Conservation (phyloP, 2,329 filamentous ascomycete genomes). For the Penicillium sp. region DNA sequence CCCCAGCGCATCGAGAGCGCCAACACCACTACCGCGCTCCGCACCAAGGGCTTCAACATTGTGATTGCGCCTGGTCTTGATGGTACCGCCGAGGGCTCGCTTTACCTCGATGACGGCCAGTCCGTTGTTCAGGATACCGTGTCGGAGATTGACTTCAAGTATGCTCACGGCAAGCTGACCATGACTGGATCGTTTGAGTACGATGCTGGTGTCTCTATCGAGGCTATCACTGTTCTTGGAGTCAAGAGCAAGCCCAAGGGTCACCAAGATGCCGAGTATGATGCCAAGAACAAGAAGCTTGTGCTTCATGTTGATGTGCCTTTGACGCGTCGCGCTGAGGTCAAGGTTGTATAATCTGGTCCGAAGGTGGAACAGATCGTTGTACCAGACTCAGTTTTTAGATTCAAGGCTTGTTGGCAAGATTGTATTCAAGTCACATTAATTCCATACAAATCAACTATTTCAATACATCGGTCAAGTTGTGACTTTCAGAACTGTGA, state of each 20-base stretch:
- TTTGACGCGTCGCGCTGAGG: constrained; percentile 1
- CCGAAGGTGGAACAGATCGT: background rate
- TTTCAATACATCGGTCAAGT: no score
- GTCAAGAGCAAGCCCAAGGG: constrained; percentile 8
- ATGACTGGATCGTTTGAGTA: constrained; percentile 30
- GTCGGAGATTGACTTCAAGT: constrained; percentile 62
- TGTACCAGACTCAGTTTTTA: no score
- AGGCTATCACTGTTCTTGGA: constrained; percentile 34
- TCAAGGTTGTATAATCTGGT: background rate
- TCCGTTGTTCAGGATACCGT: constrained; percentile 59
- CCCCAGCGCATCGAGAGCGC: constrained; percentile 55
- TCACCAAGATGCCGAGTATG: constrained; percentile 8
- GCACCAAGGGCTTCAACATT: constrained; percentile 68
- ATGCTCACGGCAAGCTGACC: constrained; percentile 49
- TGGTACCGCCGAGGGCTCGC: constrained; percentile 63
- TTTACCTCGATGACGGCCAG: constrained; percentile 78
- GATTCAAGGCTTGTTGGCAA: no score
- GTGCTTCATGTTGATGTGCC: constrained; percentile 19
- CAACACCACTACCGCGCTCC: constrained; percentile 62
- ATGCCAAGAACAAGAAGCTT: constrained; percentile 15
- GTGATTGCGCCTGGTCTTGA: constrained; percentile 65
- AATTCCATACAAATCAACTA: no score
- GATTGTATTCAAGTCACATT: no score
- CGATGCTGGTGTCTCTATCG: constrained; percentile 28
- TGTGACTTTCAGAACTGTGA: no score